Conservation (phyloP, 2,329 filamentous ascomycete species). For the Ceratocystis ficicola region DNA sequence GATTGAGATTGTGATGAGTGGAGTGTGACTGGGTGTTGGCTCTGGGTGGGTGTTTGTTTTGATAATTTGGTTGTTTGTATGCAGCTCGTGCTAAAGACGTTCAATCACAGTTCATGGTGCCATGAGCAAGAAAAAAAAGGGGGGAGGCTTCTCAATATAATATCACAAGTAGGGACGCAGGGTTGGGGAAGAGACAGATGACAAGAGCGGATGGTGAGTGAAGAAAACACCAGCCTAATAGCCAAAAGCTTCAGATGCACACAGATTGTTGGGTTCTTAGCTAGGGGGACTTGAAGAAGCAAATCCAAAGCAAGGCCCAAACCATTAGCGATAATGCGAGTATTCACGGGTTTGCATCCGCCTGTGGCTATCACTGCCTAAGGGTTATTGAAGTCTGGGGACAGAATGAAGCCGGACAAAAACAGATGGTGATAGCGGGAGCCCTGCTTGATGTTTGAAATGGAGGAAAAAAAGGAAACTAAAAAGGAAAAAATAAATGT, state of each 20-base stretch:
- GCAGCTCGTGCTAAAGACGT: no score
- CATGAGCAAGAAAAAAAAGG: background rate
- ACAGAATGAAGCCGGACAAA: background rate
- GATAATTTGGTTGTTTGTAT: no score
- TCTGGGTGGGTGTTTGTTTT: no score
- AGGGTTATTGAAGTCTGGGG: background rate
- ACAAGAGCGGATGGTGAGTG: background rate
- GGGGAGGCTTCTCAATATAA: background rate
- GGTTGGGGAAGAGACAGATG: background rate
- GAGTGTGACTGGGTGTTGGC: no score
- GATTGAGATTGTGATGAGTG: no score
- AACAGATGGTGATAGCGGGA: no score
- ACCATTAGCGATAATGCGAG: background rate
- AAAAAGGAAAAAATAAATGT: background rate
- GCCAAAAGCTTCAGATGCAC: no score
- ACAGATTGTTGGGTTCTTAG: no score
- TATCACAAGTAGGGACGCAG: no score
- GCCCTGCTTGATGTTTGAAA: background rate
- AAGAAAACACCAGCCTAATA: no score
- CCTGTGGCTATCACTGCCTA: background rate
- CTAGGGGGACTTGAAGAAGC: background rate
- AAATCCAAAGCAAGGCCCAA: background rate
- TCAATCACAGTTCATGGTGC: background rate
- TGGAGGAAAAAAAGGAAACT: background rate
- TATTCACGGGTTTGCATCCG: background rate